Evolutionary conservation across 2,329 filamentous ascomycete genomes (phyloP).

Genomic region (Colletotrichum theobromicola): DNA sequence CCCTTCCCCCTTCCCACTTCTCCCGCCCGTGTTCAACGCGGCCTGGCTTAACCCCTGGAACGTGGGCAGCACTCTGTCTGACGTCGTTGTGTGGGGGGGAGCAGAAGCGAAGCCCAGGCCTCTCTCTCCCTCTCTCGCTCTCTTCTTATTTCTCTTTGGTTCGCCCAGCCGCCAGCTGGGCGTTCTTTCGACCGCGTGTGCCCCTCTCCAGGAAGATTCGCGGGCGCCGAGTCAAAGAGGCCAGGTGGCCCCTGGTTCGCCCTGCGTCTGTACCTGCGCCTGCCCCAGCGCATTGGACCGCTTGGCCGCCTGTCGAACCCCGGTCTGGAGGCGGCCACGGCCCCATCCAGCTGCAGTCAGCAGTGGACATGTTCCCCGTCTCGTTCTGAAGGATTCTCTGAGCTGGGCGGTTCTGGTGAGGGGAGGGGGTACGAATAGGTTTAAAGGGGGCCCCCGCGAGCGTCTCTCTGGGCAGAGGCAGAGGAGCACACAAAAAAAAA

Average conservation of each 20-base stretch:
- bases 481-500: background rate
- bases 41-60: background rate
- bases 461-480: background rate
- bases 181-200: background rate
- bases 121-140: no score
- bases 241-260: background rate
- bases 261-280: constrained; percentile 17
- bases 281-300: background rate
- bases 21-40: background rate
- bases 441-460: background rate
- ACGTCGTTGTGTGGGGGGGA: constrained; percentile 12
- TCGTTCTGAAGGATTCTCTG: background rate
- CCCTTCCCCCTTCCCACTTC: background rate
- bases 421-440: background rate
- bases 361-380: background rate
- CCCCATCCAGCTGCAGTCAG: background rate
- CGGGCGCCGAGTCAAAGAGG: background rate
- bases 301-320: background rate
- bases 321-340: background rate
- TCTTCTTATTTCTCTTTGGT: background rate
- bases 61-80: background rate
- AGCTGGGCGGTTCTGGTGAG: background rate
- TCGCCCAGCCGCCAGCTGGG: background rate
- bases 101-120: background rate
- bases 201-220: background rate